Percentiles rank a stretch among this genome's conserved stretches.
Evolutionary conservation across 2,329 filamentous ascomycete genomes (phyloP).

Genomic region (Daldinia sp.): DNA sequence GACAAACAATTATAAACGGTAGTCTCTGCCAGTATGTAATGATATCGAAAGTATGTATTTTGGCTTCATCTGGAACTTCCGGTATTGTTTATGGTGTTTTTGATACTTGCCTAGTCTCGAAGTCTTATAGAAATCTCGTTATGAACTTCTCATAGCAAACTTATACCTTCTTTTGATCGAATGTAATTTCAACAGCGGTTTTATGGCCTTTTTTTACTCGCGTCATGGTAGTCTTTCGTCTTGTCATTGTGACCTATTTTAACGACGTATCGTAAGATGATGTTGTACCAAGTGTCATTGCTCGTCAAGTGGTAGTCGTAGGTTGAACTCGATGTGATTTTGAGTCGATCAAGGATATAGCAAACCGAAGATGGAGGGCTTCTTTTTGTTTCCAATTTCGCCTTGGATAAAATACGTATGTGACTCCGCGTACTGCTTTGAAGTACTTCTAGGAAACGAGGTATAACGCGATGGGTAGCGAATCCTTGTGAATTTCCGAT

Average conservation of each 20-base stretch:
- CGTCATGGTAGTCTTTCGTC: not conserved
- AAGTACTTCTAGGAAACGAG: not conserved
- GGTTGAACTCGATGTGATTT: not conserved
- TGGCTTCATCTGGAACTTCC: not conserved
- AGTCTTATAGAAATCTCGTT: not conserved
- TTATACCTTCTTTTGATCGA: not conserved
- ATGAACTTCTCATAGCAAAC: not conserved
- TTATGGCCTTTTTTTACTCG: not conserved
- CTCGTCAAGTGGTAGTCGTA: not conserved
- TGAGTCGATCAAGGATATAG: not conserved
- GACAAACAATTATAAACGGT: not conserved
- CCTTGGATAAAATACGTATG: not conserved
- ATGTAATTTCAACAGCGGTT: no score
- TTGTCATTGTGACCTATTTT: not conserved
- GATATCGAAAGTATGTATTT: not conserved
- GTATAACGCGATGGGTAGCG: not conserved
- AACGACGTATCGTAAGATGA: not conserved
- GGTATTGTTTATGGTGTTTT: not conserved
- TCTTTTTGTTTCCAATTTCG: not conserved
- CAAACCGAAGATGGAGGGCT: no score
- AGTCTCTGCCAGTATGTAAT: not conserved
- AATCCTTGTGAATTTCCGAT: not conserved
- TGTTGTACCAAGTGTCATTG: not conserved
- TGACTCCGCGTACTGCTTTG: not conserved
- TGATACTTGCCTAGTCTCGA: not conserved